A percentile compares a stretch with the other conserved stretches of the same genome.
Evolutionary conservation across 2,329 filamentous ascomycete species (phyloP).

Genomic region (Alternaria longipes): DNA sequence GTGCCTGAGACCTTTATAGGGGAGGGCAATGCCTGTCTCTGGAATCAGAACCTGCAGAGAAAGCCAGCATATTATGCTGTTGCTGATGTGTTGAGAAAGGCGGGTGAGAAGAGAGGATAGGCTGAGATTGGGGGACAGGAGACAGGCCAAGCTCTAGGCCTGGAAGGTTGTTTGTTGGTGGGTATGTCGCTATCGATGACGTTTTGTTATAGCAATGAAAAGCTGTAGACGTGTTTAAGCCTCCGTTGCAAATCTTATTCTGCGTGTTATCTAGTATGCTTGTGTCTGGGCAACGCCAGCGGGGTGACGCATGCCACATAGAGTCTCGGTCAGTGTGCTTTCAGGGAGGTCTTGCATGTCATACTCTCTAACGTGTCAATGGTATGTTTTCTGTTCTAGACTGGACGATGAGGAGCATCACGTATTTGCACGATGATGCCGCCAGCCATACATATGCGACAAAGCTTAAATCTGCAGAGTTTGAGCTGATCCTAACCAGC

Average conservation of each 20-base stretch:
- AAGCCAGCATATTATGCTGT: conserved; percentile 51
- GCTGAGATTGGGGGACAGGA: background rate
- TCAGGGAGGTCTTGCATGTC: background rate
- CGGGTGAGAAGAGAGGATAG: conserved; percentile 5
- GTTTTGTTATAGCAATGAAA: background rate
- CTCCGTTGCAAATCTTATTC: no score
- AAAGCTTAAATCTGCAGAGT: background rate
- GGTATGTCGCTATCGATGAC: background rate
- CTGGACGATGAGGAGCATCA: background rate
- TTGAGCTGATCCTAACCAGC: background rate
- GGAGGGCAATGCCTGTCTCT: conserved; percentile 48
- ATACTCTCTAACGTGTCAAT: background rate
- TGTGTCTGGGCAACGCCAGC: background rate
- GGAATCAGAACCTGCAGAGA: conserved; percentile 34
- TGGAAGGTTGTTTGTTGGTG: background rate
- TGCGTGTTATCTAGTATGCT: background rate
- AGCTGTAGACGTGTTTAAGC: background rate
- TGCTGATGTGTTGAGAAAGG: conserved; percentile 34
- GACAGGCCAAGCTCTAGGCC: background rate
- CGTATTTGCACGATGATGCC: no score
- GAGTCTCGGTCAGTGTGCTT: background rate
- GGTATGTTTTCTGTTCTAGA: background rate
- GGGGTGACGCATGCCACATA: background rate
- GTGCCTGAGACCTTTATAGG: conserved; percentile 50
- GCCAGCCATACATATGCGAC: background rate